phyloP scores from a whole-genome alignment of 495 filamentous ascomycete species.

The Sphaerosporella brunnea region DNA sequence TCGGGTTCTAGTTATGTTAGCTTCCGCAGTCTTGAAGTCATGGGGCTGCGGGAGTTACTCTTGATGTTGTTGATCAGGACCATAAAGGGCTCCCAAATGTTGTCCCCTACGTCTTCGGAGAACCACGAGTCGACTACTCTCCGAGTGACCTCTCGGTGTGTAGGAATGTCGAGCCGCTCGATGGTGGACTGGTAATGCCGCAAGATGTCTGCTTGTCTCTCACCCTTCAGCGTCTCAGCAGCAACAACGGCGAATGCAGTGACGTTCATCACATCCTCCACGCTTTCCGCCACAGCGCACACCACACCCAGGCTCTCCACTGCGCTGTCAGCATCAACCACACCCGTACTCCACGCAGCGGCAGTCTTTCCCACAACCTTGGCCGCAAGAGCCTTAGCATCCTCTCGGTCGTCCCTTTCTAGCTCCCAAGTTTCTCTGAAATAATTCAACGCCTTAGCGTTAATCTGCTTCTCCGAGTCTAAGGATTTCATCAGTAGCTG shows the following conservation, averaged over 20 bases:
- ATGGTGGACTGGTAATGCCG: background rate
- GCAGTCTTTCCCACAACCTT: background rate
- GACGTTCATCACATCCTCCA: conserved; percentile 13
- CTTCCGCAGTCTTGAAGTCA: background rate
- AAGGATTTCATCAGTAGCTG: background rate
- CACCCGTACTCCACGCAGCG: conserved; percentile 1
- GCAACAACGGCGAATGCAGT: conserved; percentile 16
- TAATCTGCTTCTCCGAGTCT: background rate
- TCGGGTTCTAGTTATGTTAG: conserved; percentile 10
- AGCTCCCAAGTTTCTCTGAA: conserved; percentile 20
- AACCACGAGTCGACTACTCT: conserved; percentile 12
- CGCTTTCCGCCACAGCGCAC: conserved; percentile 10
- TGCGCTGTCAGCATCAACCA: background rate
- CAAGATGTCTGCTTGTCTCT: background rate
- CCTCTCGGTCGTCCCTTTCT: conserved; percentile 1
- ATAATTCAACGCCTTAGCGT: background rate
- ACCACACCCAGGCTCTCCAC: conserved; percentile 13
- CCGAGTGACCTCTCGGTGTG: background rate
- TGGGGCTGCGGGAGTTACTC: conserved; percentile 1
- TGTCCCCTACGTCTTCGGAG: background rate
- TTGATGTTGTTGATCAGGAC: conserved; percentile 12
- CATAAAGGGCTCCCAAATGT: conserved; percentile 12
- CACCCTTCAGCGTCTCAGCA: background rate
- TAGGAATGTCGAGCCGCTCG: background rate
- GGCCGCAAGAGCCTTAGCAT: background rate